Evolutionary conservation across 164 flowering plant genomes (phyloP).

Genomic region (Umbilicus rupestris): DNA sequence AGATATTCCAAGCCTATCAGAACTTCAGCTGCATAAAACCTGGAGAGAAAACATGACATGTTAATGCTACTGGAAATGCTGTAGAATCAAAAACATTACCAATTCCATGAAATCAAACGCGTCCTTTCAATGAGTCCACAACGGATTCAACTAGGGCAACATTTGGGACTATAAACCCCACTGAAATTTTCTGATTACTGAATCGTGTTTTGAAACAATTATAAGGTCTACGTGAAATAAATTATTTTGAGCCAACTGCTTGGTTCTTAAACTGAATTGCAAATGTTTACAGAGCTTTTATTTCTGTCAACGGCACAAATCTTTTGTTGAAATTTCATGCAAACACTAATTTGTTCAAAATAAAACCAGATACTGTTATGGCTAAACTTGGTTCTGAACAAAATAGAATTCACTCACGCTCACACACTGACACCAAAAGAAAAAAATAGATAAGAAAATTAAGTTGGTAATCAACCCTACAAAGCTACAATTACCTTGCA

Average conservation of each 20-base stretch:
- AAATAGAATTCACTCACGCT: neutral
- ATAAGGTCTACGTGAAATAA: no score
- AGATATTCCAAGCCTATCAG: conserved; percentile 90
- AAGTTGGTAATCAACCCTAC: neutral
- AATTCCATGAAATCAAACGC: neutral
- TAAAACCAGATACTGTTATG: neutral
- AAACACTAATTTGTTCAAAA: neutral
- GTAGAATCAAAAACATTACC: neutral
- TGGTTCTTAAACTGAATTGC: no score
- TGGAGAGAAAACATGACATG: conserved; percentile 18
- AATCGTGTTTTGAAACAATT: no score
- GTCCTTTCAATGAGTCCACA: neutral
- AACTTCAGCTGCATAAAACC: conserved; percentile 95
- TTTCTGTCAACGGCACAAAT: no score
- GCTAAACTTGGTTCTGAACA: neutral
- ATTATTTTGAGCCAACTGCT: no score
- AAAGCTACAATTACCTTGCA: conserved; percentile 63
- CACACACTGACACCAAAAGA: neutral
- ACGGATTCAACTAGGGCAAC: no score
- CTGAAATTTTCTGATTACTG: no score
- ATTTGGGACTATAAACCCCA: no score
- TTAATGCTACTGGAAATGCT: neutral
- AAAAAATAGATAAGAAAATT: neutral
- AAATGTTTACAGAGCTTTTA: no score
- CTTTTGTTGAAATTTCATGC: no score